Percentiles rank a stretch among this genome's conserved stretches.
phyloP scores from a whole-genome alignment of 345 rosid genomes.

The Eucalyptus polybractea region DNA sequence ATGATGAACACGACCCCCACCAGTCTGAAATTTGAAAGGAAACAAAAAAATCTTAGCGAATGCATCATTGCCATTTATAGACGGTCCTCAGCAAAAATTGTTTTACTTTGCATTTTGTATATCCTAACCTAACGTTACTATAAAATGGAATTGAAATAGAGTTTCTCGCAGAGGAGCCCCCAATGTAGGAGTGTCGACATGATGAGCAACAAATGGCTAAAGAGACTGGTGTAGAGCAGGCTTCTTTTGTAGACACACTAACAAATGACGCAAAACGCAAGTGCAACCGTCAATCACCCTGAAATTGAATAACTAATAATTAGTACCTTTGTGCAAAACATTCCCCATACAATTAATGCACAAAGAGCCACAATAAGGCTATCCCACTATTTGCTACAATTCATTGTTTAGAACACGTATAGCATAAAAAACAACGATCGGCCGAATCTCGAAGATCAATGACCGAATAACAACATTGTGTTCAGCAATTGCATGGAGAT shows the following conservation, averaged over 20 bases:
- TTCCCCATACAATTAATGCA: not conserved
- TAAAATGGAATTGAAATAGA: slow-evolving; percentile 8
- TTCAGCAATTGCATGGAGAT: slow-evolving; percentile 29
- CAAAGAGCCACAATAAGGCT: not conserved
- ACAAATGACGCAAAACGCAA: slow-evolving; percentile 45
- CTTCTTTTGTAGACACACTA: slow-evolving; percentile 68
- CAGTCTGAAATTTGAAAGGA: slow-evolving; percentile 8
- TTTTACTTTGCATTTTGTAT: not conserved
- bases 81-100: not conserved
- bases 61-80: not conserved
- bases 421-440: slow-evolving; percentile 50
- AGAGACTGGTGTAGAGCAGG: slow-evolving; percentile 71
- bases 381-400: not conserved
- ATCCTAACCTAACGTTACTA: not conserved
- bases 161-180: slow-evolving; percentile 49
- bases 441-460: slow-evolving; percentile 1
- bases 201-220: slow-evolving; percentile 63
- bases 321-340: not conserved
- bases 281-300: slow-evolving; percentile 63
- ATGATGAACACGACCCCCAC: slow-evolving; percentile 60
- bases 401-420: slow-evolving; percentile 10
- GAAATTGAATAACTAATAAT: not conserved
- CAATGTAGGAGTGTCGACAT: slow-evolving; percentile 58
- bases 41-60: no score
- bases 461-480: slow-evolving; percentile 8